Conservation (phyloP, 2,329 filamentous ascomycete species). For the Penicillium sp. region DNA sequence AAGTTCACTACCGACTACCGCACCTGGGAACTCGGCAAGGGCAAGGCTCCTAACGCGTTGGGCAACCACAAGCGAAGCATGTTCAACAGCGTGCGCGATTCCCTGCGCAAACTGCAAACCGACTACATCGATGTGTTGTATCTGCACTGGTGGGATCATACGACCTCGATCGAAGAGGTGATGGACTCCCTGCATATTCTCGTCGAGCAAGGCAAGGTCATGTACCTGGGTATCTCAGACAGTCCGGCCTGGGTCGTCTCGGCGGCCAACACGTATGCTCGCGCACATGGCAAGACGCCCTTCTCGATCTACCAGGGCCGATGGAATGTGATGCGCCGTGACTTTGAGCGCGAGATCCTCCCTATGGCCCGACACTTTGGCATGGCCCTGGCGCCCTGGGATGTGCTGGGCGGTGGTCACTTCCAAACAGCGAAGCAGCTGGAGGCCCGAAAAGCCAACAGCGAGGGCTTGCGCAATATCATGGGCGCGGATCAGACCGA, state of each 20-base stretch:
- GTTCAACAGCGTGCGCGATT: conserved; percentile 39
- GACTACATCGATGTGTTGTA: conserved; percentile 52
- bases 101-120: conserved; percentile 45
- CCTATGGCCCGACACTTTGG: conserved; percentile 38
- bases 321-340: conserved; percentile 36
- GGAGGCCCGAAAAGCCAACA: conserved; percentile 39
- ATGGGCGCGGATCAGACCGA: conserved; percentile 37
- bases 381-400: conserved; percentile 54
- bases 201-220: conserved; percentile 36
- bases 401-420: conserved; percentile 49
- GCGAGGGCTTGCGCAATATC: conserved; percentile 37
- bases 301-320: conserved; percentile 38
- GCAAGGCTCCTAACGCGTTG: conserved; percentile 35
- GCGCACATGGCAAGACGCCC: conserved; percentile 34
- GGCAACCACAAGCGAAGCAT: conserved; percentile 43
- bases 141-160: conserved; percentile 50
- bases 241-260: conserved; percentile 38
- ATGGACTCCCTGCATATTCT: conserved; percentile 31
- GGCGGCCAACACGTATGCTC: conserved; percentile 38
- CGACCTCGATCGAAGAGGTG: conserved; percentile 28
- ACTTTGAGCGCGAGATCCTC: conserved; percentile 40
- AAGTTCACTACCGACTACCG: conserved; percentile 60
- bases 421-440: conserved; percentile 47
- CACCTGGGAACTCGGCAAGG: conserved; percentile 28
- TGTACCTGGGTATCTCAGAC: conserved; percentile 40